These are phyloP conservation scores for Hirschioporus abietinus DNA, from an alignment of 768 basidiomycete species.

Conservation along the genomic window DNA sequence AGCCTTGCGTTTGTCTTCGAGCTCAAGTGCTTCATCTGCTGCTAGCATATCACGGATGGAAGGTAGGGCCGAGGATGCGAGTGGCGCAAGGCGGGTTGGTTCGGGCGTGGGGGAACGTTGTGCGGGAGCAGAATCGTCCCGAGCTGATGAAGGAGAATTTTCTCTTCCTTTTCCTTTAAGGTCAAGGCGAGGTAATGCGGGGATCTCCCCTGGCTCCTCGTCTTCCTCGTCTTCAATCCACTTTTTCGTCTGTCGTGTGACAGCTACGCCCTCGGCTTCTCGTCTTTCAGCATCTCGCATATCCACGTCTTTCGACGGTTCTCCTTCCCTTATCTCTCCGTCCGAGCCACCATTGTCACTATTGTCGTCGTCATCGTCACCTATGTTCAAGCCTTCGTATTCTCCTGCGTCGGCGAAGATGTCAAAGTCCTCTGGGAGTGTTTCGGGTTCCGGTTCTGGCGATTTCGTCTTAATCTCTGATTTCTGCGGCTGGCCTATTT, in stretches of 20 bases:
- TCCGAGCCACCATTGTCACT: slow-evolving; percentile 23
- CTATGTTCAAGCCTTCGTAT: slow-evolving; percentile 64
- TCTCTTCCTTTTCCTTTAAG: slow-evolving; percentile 31
- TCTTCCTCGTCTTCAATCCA: slow-evolving; percentile 12
- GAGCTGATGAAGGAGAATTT: slow-evolving; percentile 18
- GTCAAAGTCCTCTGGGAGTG: slow-evolving; percentile 61
- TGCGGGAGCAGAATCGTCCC: slow-evolving; percentile 10
- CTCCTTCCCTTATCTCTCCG: neutral
- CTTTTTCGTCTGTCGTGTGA: neutral
- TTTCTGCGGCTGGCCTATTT: neutral
- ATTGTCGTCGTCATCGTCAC: slow-evolving; percentile 49
- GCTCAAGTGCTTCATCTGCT: slow-evolving; percentile 63
- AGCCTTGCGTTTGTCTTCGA: slow-evolving; percentile 62
- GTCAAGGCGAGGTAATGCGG: slow-evolving; percentile 9
- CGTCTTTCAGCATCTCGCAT: slow-evolving; percentile 5
- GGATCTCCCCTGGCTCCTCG: slow-evolving; percentile 11
- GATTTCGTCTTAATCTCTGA: neutral
- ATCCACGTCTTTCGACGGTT: neutral
- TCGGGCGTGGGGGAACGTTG: slow-evolving; percentile 19
- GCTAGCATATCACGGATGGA: slow-evolving; percentile 81
- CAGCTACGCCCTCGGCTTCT: neutral
- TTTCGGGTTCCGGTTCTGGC: slow-evolving; percentile 24
- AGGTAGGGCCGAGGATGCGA: slow-evolving; percentile 75
- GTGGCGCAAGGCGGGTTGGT: slow-evolving; percentile 58
- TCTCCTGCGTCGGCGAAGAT: slow-evolving; percentile 86